These are phyloP conservation scores for Logfia minima DNA, from an alignment of 129 eudicot genomes.

Conservation along the genomic window DNA sequence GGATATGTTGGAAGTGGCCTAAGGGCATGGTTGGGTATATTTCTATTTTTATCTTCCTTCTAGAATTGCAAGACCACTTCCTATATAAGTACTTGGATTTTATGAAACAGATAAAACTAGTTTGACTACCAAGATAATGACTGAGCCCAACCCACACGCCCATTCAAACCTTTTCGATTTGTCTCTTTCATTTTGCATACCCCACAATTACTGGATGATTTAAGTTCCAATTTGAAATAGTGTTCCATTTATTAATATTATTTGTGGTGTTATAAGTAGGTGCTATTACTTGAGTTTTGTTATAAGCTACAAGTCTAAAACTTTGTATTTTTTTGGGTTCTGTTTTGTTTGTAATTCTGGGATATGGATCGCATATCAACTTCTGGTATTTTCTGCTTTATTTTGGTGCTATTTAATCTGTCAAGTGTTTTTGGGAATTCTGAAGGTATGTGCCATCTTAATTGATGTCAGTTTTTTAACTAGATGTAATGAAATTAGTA, in stretches of 20 bases:
- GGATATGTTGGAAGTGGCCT: too few species aligned
- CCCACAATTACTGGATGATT: conserved; percentile 13
- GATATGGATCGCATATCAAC: conserved; percentile 43
- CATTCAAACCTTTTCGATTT: conserved; percentile 1
- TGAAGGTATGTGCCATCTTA: conserved; percentile 39
- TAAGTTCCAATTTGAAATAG: neutral
- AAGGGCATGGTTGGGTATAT: too few species aligned
- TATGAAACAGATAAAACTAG: neutral
- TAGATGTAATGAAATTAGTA: neutral
- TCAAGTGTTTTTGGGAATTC: conserved; percentile 44
- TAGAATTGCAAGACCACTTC: neutral
- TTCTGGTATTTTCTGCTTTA: conserved; percentile 30
- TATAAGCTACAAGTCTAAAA: neutral
- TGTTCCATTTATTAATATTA: neutral
- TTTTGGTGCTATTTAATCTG: conserved; percentile 31
- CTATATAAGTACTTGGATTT: neutral
- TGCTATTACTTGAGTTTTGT: neutral
- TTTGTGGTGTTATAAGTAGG: neutral
- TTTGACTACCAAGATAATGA: neutral
- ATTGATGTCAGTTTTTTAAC: too few species aligned
- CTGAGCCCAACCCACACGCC: neutral
- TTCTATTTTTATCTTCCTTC: neutral
- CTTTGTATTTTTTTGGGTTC: neutral
- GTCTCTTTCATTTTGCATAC: neutral
- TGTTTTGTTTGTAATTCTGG: neutral